phyloP scores from a whole-genome alignment of 129 eudicot species.

The Cynara cardunculus region DNA sequence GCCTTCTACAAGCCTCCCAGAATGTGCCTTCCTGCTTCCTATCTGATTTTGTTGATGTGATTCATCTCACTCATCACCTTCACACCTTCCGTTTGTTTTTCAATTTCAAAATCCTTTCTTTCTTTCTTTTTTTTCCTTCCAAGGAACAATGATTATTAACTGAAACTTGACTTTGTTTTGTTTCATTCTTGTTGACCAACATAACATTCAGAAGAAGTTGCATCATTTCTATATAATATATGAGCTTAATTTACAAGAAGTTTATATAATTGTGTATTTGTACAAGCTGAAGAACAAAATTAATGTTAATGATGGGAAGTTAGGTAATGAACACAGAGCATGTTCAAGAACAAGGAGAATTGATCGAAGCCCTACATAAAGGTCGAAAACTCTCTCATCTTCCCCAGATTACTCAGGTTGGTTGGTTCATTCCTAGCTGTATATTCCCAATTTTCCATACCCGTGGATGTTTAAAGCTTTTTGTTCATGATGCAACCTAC shows the following conservation, averaged over 20 bases:
- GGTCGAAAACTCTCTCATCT: slow-evolving; percentile 68
- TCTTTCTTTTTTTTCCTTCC: not conserved
- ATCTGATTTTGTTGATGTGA: slow-evolving; percentile 65
- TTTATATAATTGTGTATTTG: too few relatives aligned
- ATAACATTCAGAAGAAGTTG: too few relatives aligned
- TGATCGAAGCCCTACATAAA: slow-evolving; percentile 59
- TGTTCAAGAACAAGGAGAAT: slow-evolving; percentile 59
- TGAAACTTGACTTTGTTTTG: too few relatives aligned
- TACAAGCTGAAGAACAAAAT: too few relatives aligned
- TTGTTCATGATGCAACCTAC: slow-evolving; percentile 51
- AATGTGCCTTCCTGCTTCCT: slow-evolving; percentile 67
- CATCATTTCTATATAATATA: too few relatives aligned
- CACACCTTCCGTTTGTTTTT: too few relatives aligned
- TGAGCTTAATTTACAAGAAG: too few relatives aligned
- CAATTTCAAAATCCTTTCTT: too few relatives aligned
- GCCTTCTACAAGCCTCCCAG: slow-evolving; percentile 60
- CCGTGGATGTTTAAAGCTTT: not conserved
- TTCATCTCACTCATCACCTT: too few relatives aligned
- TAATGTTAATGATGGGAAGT: not conserved
- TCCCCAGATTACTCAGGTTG: slow-evolving; percentile 79
- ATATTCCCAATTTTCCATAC: too few relatives aligned
- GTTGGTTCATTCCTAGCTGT: not conserved
- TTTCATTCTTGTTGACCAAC: too few relatives aligned
- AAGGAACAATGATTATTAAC: too few relatives aligned
- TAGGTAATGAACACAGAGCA: slow-evolving; percentile 77